Percentiles rank a stretch among this genome's conserved stretches.
phyloP scores from a whole-genome alignment of 495 filamentous ascomycete genomes.

The Aspergillus nanangensis region DNA sequence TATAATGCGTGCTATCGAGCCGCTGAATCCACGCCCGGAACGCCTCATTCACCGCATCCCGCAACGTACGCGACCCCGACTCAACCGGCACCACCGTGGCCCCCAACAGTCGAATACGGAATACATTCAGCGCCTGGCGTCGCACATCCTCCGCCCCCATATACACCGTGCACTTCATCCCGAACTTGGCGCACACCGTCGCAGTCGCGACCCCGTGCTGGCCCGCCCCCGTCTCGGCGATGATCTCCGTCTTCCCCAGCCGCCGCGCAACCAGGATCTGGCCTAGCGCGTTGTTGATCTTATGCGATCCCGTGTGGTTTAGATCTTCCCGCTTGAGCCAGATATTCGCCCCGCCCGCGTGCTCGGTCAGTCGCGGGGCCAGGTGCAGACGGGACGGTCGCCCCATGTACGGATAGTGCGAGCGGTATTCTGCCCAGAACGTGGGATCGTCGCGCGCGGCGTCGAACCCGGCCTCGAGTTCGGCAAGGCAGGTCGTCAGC shows the following conservation, averaged over 20 bases:
- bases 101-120: slow-evolving; percentile 95
- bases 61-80: slow-evolving; percentile 75
- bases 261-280: slow-evolving; percentile 80
- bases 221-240: slow-evolving; percentile 93
- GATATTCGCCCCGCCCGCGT: slow-evolving; percentile 85
- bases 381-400: slow-evolving; percentile 78
- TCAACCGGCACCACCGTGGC: slow-evolving; percentile 87
- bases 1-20: slow-evolving; percentile 88
- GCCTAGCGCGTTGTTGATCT: slow-evolving; percentile 97
- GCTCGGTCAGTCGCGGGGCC: slow-evolving; percentile 67
- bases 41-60: slow-evolving; percentile 94
- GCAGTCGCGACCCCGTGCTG: slow-evolving; percentile 97
- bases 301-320: slow-evolving; percentile 83
- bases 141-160: slow-evolving; percentile 98
- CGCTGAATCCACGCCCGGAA: slow-evolving; percentile 84
- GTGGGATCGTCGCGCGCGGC: slow-evolving; percentile 68
- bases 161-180: slow-evolving; percentile 91
- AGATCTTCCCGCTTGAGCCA: slow-evolving; percentile 96
- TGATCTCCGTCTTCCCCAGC: slow-evolving; percentile 89
- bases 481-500: slow-evolving; percentile 80
- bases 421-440: slow-evolving; percentile 89
- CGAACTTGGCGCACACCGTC: slow-evolving; percentile 92
- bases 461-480: slow-evolving; percentile 83
- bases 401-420: slow-evolving; percentile 88
- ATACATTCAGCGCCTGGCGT: slow-evolving; percentile 93